Conservation (phyloP, 1,284 basidiomycete genomes). For the Sanghuangporus baumii region DNA sequence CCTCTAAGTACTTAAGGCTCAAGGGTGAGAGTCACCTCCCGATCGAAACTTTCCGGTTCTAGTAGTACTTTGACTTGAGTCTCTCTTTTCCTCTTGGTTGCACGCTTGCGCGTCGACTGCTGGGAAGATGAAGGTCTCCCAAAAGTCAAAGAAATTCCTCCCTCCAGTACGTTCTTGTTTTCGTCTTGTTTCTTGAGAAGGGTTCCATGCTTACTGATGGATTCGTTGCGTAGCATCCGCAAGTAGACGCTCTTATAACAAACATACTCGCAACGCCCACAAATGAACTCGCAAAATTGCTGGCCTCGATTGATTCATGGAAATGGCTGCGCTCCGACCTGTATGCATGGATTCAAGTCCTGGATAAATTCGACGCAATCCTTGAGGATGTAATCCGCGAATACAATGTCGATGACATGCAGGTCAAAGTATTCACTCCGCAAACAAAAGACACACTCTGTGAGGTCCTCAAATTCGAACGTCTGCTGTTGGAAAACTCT, state of each 20-base stretch:
- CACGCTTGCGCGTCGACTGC: constrained; percentile 36
- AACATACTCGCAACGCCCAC: constrained; percentile 60
- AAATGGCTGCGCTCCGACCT: constrained; percentile 96
- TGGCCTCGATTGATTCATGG: constrained; percentile 74
- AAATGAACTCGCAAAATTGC: constrained; percentile 58
- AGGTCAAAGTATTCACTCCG: constrained; percentile 76
- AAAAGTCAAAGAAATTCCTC: constrained; percentile 71
- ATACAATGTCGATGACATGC: constrained; percentile 80
- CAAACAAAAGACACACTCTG: constrained; percentile 73
- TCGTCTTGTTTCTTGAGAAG: constrained; percentile 3
- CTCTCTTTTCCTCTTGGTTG: neutral
- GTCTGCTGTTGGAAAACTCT: constrained; percentile 92
- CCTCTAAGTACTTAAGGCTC: neutral
- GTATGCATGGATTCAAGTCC: constrained; percentile 92
- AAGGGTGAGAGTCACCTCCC: neutral
- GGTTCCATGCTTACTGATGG: constrained; percentile 11
- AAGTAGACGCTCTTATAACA: constrained; percentile 69
- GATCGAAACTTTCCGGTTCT: neutral
- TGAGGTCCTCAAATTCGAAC: constrained; percentile 84
- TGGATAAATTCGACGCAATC: constrained; percentile 92
- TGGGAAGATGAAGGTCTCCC: constrained; percentile 72
- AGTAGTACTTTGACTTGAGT: constrained; percentile 2
- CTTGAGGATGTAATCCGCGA: constrained; percentile 79
- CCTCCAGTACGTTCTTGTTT: constrained; percentile 50
- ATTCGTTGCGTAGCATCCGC: constrained; percentile 51